Base-by-base conservation (phyloP, 2,329 filamentous ascomycete species). In the Diaporthe capsici region DNA sequence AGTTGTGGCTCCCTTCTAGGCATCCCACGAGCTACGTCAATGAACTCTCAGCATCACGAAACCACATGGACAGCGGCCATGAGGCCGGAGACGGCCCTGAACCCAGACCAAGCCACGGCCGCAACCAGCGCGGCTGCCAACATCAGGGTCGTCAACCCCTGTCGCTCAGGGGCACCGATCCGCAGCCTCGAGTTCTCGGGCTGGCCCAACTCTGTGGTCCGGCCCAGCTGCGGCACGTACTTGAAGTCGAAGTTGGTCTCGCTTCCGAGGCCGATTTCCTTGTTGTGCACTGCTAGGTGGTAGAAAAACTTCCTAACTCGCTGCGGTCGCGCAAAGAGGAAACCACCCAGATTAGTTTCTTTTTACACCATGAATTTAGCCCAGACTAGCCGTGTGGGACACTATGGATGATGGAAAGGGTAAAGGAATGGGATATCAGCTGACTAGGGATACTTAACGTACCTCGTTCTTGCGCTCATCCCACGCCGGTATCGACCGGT, bases 201-300 rank as follows among this genome's bases (percentile, higher is more conserved):
- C n/a, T 55, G 47, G 39, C 51, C 80, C 79, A 17, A 78, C 70
- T 31, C 78, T 79, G 84, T 85, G 61, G 82, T 81, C 77, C 81
- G 83, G 31, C 83, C 83, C 25, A 85, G 80, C 37, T 82, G 81
- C 0, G 93, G 93, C 13, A 93, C 85, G 80, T 93, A 94, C 81
- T 95, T 93, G 83, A 95, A 93, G 28, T 93, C 90, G 80, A 95
- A 95, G 12, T 85, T 86, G 1, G 89, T 90, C 79, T 92, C 88
- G 63, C 88, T 86, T 0, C 92, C 91, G 10, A 96, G 85, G 73
- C 87, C 90, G 72, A 82, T 76, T n/a, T 81, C 80, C 72, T 92
- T 91, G 74, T 90, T 89, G 74, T 92, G 87, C n/a, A 92, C 88
- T 22, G 94, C 88, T 3, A 93, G 82, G 25, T 87, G 84, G 82